These are phyloP conservation scores for Solanum pimpinellifolium DNA, from an alignment of 257 asterid species.

Conservation along the genomic window DNA sequence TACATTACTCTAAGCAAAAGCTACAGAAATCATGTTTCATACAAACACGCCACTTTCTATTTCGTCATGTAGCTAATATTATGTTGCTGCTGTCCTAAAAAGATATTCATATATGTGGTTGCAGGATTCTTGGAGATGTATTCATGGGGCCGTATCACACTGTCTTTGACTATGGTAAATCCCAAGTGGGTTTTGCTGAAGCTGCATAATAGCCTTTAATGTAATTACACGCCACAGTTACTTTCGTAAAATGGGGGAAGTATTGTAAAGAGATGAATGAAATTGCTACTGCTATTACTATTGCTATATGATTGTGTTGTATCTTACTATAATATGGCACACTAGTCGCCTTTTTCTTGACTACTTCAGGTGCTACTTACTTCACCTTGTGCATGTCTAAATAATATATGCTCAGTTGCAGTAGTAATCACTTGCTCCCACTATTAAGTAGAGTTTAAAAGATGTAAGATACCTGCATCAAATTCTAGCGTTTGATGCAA, in stretches of 20 bases:
- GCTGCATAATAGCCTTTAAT: conserved; percentile 33
- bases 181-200: conserved; percentile 77
- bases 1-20: background rate
- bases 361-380: background rate
- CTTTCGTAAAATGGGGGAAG: background rate
- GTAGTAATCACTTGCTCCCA: background rate
- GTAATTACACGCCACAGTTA: background rate
- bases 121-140: conserved; percentile 96
- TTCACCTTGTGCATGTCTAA: background rate
- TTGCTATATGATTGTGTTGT: background rate
- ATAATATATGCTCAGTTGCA: background rate
- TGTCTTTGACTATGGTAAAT: conserved; percentile 77
- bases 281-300: background rate
- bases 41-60: background rate
- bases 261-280: background rate
- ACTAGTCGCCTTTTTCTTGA: background rate
- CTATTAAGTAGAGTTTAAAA: background rate
- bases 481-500: background rate
- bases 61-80: background rate
- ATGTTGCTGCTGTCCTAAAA: background rate
- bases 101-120: background rate
- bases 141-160: conserved; percentile 97
- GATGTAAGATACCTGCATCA: background rate
- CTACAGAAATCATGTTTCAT: background rate
- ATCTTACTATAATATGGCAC: background rate